A percentile compares a stretch with the other conserved stretches of the same genome.
Conservation (phyloP, 306 rosid genomes). For the Dryas alaskensis region DNA sequence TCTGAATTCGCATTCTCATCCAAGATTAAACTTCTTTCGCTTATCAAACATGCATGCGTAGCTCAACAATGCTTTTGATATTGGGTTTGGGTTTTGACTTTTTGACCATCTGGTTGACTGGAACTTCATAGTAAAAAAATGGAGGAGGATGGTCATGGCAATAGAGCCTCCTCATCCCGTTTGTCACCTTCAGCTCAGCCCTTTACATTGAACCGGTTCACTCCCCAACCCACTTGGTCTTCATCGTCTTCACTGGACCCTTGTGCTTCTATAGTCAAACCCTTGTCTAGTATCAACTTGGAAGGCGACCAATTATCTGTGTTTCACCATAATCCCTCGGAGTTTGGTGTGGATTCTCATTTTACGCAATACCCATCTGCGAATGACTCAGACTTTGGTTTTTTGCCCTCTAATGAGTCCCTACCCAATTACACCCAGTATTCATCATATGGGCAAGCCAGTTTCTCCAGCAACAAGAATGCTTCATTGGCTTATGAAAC, state of each 20-base stretch:
- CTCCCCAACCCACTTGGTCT: constrained; percentile 22
- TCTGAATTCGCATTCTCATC: not conserved
- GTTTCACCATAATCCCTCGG: constrained; percentile 15
- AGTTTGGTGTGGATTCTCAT: constrained; percentile 11
- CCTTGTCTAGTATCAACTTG: constrained; percentile 28
- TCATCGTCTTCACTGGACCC: constrained; percentile 30
- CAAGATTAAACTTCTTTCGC: not conserved
- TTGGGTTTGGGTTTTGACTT: constrained; percentile 6
- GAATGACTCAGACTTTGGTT: constrained; percentile 21
- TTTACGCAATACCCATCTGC: constrained; percentile 26
- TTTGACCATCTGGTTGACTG: not conserved
- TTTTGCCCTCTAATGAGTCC: not conserved
- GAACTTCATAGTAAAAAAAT: not conserved
- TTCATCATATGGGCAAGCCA: constrained; percentile 23
- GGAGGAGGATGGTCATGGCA: constrained; percentile 21
- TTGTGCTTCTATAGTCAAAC: constrained; percentile 35
- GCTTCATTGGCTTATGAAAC: constrained; percentile 26
- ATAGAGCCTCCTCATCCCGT: constrained; percentile 34
- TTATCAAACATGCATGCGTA: not conserved
- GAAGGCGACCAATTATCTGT: constrained; percentile 9
- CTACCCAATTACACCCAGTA: constrained; percentile 21
- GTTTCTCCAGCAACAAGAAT: constrained; percentile 20
- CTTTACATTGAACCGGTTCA: constrained; percentile 40
- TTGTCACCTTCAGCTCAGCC: constrained; percentile 67
- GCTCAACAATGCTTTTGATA: not conserved